A percentile compares a stretch with the other conserved stretches of the same genome.
These are phyloP conservation scores for Diutina siamensis DNA, from an alignment of 1,139 yeast species.

Conservation along the genomic window DNA sequence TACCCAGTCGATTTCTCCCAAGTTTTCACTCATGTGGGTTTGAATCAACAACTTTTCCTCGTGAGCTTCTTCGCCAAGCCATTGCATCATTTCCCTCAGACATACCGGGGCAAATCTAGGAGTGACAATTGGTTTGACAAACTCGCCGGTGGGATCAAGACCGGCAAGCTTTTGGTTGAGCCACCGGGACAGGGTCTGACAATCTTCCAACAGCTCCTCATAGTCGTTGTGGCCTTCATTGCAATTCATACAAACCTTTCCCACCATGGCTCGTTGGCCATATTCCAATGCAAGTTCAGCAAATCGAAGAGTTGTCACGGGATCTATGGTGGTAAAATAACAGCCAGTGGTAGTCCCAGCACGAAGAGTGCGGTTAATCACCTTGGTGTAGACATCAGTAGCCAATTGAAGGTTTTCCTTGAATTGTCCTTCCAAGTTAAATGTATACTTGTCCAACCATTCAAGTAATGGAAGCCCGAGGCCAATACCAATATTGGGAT, in stretches of 20 bases:
- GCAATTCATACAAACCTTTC: conserved; percentile 84
- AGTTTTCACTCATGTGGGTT: conserved; percentile 82
- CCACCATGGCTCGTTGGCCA: conserved; percentile 86
- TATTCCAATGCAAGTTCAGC: conserved; percentile 54
- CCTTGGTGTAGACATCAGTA: conserved; percentile 45
- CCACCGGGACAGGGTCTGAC: conserved; percentile 43
- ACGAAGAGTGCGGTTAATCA: conserved; percentile 52
- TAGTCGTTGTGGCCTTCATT: conserved; percentile 56
- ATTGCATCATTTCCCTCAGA: conserved; percentile 43
- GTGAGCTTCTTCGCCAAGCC: conserved; percentile 51
- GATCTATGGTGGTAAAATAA: conserved; percentile 82
- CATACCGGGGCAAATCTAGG: conserved; percentile 96
- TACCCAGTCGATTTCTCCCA: conserved; percentile 69
- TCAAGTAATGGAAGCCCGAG: conserved; percentile 77
- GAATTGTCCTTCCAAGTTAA: conserved; percentile 62
- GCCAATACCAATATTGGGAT: conserved; percentile 87
- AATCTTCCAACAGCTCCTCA: conserved; percentile 50
- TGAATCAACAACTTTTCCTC: conserved; percentile 55
- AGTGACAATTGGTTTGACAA: conserved; percentile 67
- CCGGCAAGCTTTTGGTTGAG: conserved; percentile 45
- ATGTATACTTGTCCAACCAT: conserved; percentile 81
- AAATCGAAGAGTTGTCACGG: conserved; percentile 59
- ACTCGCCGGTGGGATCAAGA: conserved; percentile 30
- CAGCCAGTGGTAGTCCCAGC: conserved; percentile 90
- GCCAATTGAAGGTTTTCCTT: conserved; percentile 30